These are phyloP conservation scores for Canna indica DNA, from an alignment of 176 grass and related monocot genomes.

Conservation along the genomic window DNA sequence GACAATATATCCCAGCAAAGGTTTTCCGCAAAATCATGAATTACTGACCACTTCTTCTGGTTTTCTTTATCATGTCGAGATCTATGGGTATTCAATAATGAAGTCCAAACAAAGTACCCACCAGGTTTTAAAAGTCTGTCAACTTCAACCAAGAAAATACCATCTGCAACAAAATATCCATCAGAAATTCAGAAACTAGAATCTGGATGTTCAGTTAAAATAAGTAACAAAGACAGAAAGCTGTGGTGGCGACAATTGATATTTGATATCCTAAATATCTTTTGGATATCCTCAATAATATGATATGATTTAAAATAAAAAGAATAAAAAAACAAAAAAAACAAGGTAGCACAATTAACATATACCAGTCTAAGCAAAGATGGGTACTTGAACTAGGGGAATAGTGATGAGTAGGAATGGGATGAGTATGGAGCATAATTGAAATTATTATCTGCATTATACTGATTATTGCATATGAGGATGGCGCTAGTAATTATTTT, in stretches of 20 bases:
- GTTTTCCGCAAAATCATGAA: constrained; percentile 52
- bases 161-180: constrained; percentile 45
- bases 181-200: background rate
- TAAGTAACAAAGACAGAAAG: background rate
- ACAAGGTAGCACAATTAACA: too few species aligned
- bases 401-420: too few species aligned
- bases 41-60: constrained; percentile 68
- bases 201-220: background rate
- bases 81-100: constrained; percentile 75
- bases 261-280: background rate
- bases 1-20: constrained; percentile 95
- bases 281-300: too few species aligned
- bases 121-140: constrained; percentile 89
- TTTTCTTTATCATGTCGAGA: constrained; percentile 83
- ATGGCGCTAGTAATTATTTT: too few species aligned
- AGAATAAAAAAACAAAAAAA: too few species aligned
- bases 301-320: too few species aligned
- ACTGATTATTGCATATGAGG: too few species aligned
- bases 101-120: constrained; percentile 97
- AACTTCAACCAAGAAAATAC: constrained; percentile 85
- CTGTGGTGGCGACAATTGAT: background rate
- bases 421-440: too few species aligned
- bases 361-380: too few species aligned
- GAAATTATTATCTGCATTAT: too few species aligned
- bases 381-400: too few species aligned